These are phyloP conservation scores for Thielaviopsis euricoi DNA, from an alignment of 2,329 filamentous ascomycete species.

Conservation along the genomic window DNA sequence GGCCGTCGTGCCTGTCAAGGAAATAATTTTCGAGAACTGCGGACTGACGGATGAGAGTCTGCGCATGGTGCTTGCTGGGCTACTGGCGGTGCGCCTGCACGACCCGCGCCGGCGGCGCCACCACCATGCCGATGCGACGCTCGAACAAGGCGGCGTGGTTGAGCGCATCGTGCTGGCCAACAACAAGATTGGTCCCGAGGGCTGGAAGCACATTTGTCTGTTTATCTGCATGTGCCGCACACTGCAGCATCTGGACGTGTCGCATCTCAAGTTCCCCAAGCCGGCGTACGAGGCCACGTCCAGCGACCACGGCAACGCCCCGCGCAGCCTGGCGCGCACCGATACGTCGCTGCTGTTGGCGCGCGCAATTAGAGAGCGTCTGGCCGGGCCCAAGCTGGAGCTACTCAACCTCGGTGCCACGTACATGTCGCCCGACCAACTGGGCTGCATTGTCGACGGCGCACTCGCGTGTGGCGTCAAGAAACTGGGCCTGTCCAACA, in stretches of 20 bases:
- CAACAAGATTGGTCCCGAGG: conserved; percentile 74
- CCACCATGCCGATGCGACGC: conserved; percentile 19
- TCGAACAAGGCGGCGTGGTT: conserved; percentile 52
- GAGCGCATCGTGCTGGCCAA: conserved; percentile 81
- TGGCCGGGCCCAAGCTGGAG: conserved; percentile 61
- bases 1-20: conserved; percentile 78
- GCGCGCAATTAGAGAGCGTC: conserved; percentile 58
- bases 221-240: conserved; percentile 85
- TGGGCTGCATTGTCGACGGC: conserved; percentile 66
- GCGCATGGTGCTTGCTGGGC: conserved; percentile 68
- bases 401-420: conserved; percentile 74
- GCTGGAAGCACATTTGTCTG: conserved; percentile 80
- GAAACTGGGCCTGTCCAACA: conserved; percentile 69
- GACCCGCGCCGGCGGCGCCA: conserved; percentile 27
- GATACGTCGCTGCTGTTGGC: conserved; percentile 44
- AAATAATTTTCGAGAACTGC: conserved; percentile 73
- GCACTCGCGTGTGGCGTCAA: conserved; percentile 62
- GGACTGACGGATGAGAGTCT: conserved; percentile 76
- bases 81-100: conserved; percentile 62
- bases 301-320: conserved; percentile 14
- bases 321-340: conserved; percentile 30
- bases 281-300: conserved; percentile 11
- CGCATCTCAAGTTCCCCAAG: conserved; percentile 60
- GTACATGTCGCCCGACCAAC: conserved; percentile 50
- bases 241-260: conserved; percentile 72